phyloP scores from a whole-genome alignment of 2,329 filamentous ascomycete species.

The Dothistroma septosporum region DNA sequence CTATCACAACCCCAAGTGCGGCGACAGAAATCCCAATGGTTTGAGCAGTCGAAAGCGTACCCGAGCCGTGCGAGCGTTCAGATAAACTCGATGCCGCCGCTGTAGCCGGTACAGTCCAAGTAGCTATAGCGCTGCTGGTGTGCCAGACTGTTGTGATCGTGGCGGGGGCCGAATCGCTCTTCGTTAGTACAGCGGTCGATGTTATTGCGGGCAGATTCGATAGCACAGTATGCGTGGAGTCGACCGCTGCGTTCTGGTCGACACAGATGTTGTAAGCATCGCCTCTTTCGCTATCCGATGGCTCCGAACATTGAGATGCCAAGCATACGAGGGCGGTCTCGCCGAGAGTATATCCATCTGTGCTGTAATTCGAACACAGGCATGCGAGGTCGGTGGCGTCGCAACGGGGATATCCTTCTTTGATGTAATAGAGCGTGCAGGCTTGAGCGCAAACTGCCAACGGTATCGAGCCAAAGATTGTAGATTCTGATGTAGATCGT shows the following conservation, averaged over 20 bases:
- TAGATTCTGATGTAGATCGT: slow-evolving; percentile 1
- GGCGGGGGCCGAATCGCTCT: background rate
- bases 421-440: slow-evolving; percentile 28
- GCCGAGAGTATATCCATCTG: slow-evolving; percentile 31
- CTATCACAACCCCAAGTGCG: slow-evolving; percentile 27
- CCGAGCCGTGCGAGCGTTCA: slow-evolving; percentile 3
- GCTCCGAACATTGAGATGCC: slow-evolving; percentile 5
- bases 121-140: background rate
- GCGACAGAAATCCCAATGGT: slow-evolving; percentile 34
- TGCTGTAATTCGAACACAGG: slow-evolving; percentile 32
- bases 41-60: slow-evolving; percentile 30
- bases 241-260: slow-evolving; percentile 21
- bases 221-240: slow-evolving; percentile 25
- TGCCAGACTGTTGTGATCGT: background rate
- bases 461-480: slow-evolving; percentile 10
- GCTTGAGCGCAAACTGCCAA: slow-evolving; percentile 31
- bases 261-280: slow-evolving; percentile 30
- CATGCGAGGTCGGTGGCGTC: slow-evolving; percentile 24
- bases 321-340: slow-evolving; percentile 32
- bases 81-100: background rate
- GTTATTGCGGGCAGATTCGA: background rate
- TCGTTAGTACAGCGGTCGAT: background rate
- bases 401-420: slow-evolving; percentile 24
- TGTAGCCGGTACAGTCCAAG: slow-evolving; percentile 1
- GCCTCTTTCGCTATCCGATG: slow-evolving; percentile 6